Evolutionary conservation across 2,329 filamentous ascomycete species (phyloP).

Genomic region (Penicillium verrucosum): DNA sequence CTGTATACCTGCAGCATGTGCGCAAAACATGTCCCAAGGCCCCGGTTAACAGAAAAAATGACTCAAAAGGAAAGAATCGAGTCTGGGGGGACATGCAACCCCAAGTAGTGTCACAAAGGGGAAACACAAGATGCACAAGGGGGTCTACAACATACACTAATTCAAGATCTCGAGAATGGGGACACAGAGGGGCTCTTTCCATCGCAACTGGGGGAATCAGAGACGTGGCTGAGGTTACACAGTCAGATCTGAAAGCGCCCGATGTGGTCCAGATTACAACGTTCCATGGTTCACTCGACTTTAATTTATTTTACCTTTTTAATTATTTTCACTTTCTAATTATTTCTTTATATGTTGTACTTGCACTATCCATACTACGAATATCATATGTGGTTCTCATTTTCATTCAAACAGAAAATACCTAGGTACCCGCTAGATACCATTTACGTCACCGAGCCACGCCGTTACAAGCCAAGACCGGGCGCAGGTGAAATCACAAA

Average conservation of each 20-base stretch:
- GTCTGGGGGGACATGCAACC: slow-evolving; percentile 3
- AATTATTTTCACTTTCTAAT: neutral
- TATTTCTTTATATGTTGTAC: neutral
- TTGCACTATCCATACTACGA: neutral
- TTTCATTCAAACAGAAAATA: neutral
- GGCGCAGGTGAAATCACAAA: slow-evolving; percentile 2
- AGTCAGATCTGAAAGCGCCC: slow-evolving; percentile 6
- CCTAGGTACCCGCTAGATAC: neutral
- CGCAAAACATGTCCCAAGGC: neutral
- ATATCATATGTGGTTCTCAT: neutral
- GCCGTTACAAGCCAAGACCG: slow-evolving; percentile 8
- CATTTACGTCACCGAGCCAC: neutral
- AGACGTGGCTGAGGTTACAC: slow-evolving; percentile 4
- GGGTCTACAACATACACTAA: neutral
- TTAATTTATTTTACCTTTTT: neutral
- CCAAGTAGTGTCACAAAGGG: neutral
- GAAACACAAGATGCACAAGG: neutral
- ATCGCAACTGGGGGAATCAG: slow-evolving; percentile 5
- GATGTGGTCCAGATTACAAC: slow-evolving; percentile 1
- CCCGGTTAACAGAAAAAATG: neutral
- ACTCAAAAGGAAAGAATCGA: neutral
- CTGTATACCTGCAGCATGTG: neutral
- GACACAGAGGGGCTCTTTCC: neutral
- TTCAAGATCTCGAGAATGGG: neutral
- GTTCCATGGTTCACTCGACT: slow-evolving; percentile 6